Evolutionary conservation across 768 basidiomycete genomes (phyloP), one percentile per base, ranked within the genome.

Genomic region (Dacryopinax spathularia): DNA sequence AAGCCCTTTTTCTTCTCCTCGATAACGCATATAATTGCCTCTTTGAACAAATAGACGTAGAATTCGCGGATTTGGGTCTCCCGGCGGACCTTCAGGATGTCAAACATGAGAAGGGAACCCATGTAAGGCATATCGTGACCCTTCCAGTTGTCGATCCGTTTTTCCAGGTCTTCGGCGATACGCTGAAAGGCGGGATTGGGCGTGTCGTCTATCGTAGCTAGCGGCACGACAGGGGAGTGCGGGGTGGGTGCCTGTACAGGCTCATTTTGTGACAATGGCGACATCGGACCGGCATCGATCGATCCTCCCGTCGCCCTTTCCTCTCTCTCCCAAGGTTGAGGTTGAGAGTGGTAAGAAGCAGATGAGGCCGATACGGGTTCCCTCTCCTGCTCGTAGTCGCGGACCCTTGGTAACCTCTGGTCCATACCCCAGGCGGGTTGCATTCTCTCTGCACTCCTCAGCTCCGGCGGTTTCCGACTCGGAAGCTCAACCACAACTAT

Each of bases 21-120:
- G 20, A 89, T 82, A n/a, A 98, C 92, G 73, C 96, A 99, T 65
- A 99, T 92, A 67, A 99, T 89, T 10, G 96, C 96, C 73, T 97
- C 92, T 70, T 87, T 88, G 83, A 97, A 99, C 29, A 99, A 82
- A 76, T 98, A 97, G 65, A 96, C 91, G 71, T 86, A 89, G 75
- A 97, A 97, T 73, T 96, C 94, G 62, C 93, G 84, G 20, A 94
- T 87, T 65, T 91, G 87, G 10, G 86, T 77, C 68, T 95, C 95
- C 60, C 94, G 85, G 60, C 92, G 84, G 41, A 97, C 92, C 60
- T 84, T 86, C 29, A 98, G 77, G 48, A 93, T 79, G 75, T 96
- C 95, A 73, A 91, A 96, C 83, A 96, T 91, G 68, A 89, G 88
- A 44, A 96, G 78, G 1, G 85, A 81, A 6, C 95, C 96, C 27